A percentile compares a stretch with the other conserved stretches of the same genome.
phyloP scores from a whole-genome alignment of 148 eudicot species.

The Nepenthes gracilis region DNA sequence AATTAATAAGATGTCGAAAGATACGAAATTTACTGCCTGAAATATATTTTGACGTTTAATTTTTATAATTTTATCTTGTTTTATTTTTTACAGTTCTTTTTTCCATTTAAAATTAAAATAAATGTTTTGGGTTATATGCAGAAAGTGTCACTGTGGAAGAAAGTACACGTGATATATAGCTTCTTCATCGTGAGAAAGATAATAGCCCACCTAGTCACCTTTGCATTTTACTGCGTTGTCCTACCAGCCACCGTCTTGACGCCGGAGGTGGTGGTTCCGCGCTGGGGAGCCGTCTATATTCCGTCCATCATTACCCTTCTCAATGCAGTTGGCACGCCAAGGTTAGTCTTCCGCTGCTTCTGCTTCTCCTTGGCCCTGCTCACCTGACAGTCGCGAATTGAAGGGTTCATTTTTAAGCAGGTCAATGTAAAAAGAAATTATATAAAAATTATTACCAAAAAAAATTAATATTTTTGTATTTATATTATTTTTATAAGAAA shows the following conservation, averaged over 20 bases:
- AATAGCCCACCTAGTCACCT: slow-evolving; percentile 40
- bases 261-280: slow-evolving; percentile 41
- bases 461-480: too few relatives aligned
- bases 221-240: slow-evolving; percentile 37
- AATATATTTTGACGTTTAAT: background rate
- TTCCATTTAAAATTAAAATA: too few relatives aligned
- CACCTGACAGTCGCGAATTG: too few relatives aligned
- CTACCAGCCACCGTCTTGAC: slow-evolving; percentile 37
- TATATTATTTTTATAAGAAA: too few relatives aligned
- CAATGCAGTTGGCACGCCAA: slow-evolving; percentile 51
- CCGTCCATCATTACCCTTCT: slow-evolving; percentile 40
- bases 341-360: slow-evolving; percentile 16
- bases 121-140: slow-evolving; percentile 5
- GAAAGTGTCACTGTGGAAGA: slow-evolving; percentile 46
- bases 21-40: too few relatives aligned
- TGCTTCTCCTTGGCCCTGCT: too few relatives aligned
- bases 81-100: too few relatives aligned
- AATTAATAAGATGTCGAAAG: too few relatives aligned
- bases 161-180: slow-evolving; percentile 43
- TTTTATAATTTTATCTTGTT: background rate
- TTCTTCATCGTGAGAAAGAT: slow-evolving; percentile 53
- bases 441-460: too few relatives aligned
- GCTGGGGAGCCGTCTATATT: slow-evolving; percentile 34
- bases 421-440: too few relatives aligned
- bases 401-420: too few relatives aligned